phyloP scores from a whole-genome alignment of 2,329 filamentous ascomycete species.

The Thermothelomyces thermophilus region DNA sequence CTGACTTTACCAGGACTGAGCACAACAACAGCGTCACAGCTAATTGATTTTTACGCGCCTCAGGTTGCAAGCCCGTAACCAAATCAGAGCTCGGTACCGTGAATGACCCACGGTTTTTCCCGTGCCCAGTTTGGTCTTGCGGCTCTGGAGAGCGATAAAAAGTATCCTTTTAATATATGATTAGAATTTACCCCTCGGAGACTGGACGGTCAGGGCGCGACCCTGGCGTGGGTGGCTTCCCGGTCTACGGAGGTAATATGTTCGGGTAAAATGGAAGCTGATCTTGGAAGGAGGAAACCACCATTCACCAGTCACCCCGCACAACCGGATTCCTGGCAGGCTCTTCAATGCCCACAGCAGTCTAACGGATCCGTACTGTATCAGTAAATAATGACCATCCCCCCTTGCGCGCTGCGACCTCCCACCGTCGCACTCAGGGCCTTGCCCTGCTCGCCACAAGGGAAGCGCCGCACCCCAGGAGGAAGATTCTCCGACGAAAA shows the following conservation, averaged over 20 bases:
- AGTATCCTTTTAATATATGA: constrained; percentile 21
- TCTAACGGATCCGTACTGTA: too few species aligned
- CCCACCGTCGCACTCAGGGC: neutral
- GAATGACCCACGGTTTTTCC: neutral
- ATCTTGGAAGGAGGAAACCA: constrained; percentile 11
- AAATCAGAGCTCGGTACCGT: neutral
- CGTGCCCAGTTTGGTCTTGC: constrained; percentile 18
- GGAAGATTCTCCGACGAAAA: constrained; percentile 17
- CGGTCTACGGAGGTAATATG: constrained; percentile 18
- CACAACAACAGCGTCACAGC: constrained; percentile 8
- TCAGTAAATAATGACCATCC: constrained; percentile 15
- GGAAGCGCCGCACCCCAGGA: constrained; percentile 7
- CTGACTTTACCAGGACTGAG: too few species aligned
- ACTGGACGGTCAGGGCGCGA: constrained; percentile 9
- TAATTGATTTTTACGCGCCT: neutral
- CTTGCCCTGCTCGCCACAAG: neutral
- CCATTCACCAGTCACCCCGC: constrained; percentile 7
- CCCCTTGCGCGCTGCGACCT: constrained; percentile 3
- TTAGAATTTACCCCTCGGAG: constrained; percentile 23
- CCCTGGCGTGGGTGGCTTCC: constrained; percentile 4
- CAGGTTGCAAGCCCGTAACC: neutral
- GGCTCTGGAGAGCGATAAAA: constrained; percentile 21
- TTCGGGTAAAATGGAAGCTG: constrained; percentile 22
- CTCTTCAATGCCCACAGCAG: neutral
- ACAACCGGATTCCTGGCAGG: neutral